Percentiles rank a stretch among this genome's conserved stretches.
phyloP scores from a whole-genome alignment of 2,329 filamentous ascomycete species.

The Hymenoscyphus linearis region DNA sequence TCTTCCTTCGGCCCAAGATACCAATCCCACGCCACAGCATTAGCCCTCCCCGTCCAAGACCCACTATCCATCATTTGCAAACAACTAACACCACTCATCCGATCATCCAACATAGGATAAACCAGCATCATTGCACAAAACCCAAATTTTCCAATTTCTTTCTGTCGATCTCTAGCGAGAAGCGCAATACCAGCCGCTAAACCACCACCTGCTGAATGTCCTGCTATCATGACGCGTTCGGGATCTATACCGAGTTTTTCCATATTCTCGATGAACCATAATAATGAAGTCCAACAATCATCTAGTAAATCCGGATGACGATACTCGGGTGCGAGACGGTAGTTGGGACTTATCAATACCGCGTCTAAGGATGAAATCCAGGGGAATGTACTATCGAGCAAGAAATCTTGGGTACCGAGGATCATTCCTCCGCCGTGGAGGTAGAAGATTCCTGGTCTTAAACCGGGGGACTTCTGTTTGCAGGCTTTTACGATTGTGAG shows the following conservation, averaged over 20 bases:
- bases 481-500: conserved; percentile 9
- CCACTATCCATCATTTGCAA: conserved; percentile 31
- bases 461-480: background rate
- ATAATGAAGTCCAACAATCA: conserved; percentile 43
- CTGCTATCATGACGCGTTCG: conserved; percentile 47
- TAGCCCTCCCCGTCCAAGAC: conserved; percentile 30
- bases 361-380: conserved; percentile 43
- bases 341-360: conserved; percentile 38
- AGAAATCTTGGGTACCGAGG: conserved; percentile 19
- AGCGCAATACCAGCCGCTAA: conserved; percentile 49
- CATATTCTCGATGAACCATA: conserved; percentile 38
- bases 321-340: conserved; percentile 17
- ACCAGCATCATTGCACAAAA: conserved; percentile 36
- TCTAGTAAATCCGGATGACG: conserved; percentile 8
- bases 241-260: conserved; percentile 37
- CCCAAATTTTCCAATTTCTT: conserved; percentile 29
- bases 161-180: conserved; percentile 37
- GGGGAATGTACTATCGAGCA: conserved; percentile 35
- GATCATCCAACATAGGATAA: conserved; percentile 40
- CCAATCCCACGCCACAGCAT: conserved; percentile 32
- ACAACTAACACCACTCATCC: conserved; percentile 28
- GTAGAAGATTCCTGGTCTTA: conserved; percentile 31
- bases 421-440: conserved; percentile 46
- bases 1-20: conserved; percentile 29
- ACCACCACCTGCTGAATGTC: conserved; percentile 52